phyloP scores from a whole-genome alignment of 257 asterid genomes.

The Rubia yunnanensis region DNA sequence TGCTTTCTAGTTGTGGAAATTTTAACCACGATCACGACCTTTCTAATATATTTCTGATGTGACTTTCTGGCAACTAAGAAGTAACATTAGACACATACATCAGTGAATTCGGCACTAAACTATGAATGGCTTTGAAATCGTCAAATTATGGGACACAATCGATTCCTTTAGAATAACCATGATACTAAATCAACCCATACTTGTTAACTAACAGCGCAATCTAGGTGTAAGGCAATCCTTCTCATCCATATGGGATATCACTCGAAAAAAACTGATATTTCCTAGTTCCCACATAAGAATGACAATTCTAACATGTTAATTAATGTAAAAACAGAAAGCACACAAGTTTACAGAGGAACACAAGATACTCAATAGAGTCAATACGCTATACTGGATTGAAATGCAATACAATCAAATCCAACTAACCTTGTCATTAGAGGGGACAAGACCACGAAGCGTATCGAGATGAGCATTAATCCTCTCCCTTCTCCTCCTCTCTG shows the following conservation, averaged over 20 bases:
- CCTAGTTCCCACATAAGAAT: background rate
- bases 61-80: background rate
- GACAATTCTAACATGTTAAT: background rate
- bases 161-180: background rate
- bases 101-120: background rate
- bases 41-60: background rate
- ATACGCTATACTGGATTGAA: background rate
- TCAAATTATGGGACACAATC: background rate
- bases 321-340: background rate
- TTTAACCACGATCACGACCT: background rate
- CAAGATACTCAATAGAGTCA: background rate
- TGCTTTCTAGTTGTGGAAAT: conserved; percentile 4
- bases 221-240: background rate
- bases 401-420: background rate
- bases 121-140: background rate
- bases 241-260: background rate
- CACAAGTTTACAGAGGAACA: background rate
- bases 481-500: conserved; percentile 83
- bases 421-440: conserved; percentile 63
- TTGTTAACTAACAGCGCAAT: background rate
- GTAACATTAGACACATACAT: background rate
- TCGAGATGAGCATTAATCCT: conserved; percentile 66
- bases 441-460: conserved; percentile 62
- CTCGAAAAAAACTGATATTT: background rate
- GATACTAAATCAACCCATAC: background rate